Evolutionary conservation across 2,329 filamentous ascomycete genomes (phyloP), one percentile per base, ranked within the genome.

Genomic region (Xylariaceae sp.): DNA sequence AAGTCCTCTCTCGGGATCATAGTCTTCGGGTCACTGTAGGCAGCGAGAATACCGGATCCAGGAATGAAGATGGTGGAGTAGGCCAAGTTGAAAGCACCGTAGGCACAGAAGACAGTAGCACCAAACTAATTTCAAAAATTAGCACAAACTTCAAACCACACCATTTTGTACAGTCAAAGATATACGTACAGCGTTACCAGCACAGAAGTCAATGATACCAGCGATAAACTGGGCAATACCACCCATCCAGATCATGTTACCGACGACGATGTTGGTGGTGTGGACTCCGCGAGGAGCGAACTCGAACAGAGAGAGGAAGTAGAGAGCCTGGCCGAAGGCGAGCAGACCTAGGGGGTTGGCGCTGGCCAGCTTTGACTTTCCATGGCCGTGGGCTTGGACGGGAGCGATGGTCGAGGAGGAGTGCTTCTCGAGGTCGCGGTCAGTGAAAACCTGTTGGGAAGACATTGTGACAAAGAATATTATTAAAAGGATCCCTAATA

Each of bases 51-150:
- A 12, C 74, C 74, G 9, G 69, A 67, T 3, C 72, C 73, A 6
- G 74, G 74, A 26, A 76, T 61, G 58, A 72, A 75, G 44, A 75
- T 76, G 61, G 74, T 67, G 7, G 73, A 73, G 52, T 75, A 76
- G 6, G 71, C 70, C 16, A 75, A 63, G 61, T 76, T 76, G 65
- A 76, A 76, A 24, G 73, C 74, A 33, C 66, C 74, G 53, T 76
- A 76, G 16, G 74, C 69, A 21, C 71, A 65, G 62, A 75, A 75
- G 31, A 76, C 69, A 24, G 74, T 75, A 33, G 73, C 73, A 53
- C 73, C 71, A 51, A 75, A 73, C 67, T 69, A 28, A 37, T 21
- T 17, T 0, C n/a, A 31, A 26, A 33, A 6, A 26, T 61, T 40
- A 64, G 61, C 43, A 14, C 28, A 17, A 7, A 9, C 8, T n/a